Evolutionary conservation across 805 yeast species (phyloP), one percentile per base, ranked within the genome.

Genomic region (Lipomyces kockii): DNA sequence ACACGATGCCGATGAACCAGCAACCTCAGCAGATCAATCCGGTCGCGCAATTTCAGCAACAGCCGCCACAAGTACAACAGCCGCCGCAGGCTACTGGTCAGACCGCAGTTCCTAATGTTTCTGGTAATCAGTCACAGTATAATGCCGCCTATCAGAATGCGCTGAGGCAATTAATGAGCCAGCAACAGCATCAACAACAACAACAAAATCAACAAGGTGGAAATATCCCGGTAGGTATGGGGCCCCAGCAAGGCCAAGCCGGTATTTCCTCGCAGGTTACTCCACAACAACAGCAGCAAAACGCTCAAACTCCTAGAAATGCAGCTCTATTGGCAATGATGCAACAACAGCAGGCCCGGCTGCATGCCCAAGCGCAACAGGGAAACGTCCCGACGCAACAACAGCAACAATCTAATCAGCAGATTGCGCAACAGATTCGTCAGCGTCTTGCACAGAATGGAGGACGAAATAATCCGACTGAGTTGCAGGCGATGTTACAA

Each of bases 131-230:
- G 43, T 54, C 53, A 37, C 53, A 46, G 25, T 63, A 46, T 46
- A 63, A 51, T 54, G 52, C 60, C 12, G 62, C 72, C 22, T 69
- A 69, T 43, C 67, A 62, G 57, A 63, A 63, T 29, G 71, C 68
- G 3, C 55, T 69, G 22, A 59, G 70, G 27, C 72, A 69, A 54
- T 39, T 64, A n/a, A 67, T 67, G 68, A 52, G 63, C 9, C 66
- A 62, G 53, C 70, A 59, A 22, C 62, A 59, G n/a, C 61, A 59
- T 4, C 61, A 43, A 34, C 55, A 27, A 35, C 55, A 43, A 3
- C 56, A 25, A 5, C 54, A 35, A n/a, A n/a, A n/a, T n/a, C n/a
- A n/a, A n/a, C n/a, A n/a, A n/a, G n/a, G n/a, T n/a, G n/a, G n/a
- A n/a, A n/a, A n/a, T n/a, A n/a, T n/a, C n/a, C n/a, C n/a, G n/a